phyloP scores from a whole-genome alignment of 2,329 filamentous ascomycete species.

The Aureobasidium uvarum region DNA sequence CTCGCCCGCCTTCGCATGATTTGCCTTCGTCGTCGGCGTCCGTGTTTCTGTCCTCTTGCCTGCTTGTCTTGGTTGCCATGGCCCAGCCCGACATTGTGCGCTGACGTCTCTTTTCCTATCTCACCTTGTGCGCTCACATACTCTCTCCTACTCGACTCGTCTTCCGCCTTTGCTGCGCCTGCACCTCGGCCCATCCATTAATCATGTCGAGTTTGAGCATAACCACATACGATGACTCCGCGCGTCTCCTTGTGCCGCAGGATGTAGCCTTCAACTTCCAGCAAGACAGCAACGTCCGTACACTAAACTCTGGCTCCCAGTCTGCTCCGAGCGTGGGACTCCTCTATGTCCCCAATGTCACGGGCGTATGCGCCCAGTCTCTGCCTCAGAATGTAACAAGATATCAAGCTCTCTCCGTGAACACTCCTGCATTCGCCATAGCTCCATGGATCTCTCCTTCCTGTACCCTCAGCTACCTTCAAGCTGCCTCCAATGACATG shows the following conservation, averaged over 20 bases:
- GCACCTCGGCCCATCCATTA: neutral
- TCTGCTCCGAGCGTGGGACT: conserved; percentile 66
- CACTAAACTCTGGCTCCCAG: conserved; percentile 67
- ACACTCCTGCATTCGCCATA: conserved; percentile 74
- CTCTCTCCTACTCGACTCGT: neutral
- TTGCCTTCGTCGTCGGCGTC: neutral
- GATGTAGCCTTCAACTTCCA: conserved; percentile 8
- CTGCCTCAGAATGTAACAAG: conserved; percentile 75
- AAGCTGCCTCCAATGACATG: conserved; percentile 59
- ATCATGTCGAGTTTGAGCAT: neutral
- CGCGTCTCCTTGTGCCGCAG: neutral
- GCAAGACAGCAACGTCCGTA: conserved; percentile 61
- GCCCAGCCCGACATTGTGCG: neutral
- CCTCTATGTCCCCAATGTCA: conserved; percentile 77
- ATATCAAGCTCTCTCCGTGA: conserved; percentile 61
- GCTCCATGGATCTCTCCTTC: conserved; percentile 78
- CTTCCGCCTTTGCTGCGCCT: neutral
- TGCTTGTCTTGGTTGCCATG: neutral
- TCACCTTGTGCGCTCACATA: neutral
- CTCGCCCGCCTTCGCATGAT: conserved; percentile 28
- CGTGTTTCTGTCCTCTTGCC: neutral
- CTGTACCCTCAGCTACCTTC: conserved; percentile 73
- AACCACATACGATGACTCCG: neutral
- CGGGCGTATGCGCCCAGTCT: conserved; percentile 61
- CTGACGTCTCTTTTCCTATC: neutral